Evolutionary conservation across 768 basidiomycete species (phyloP).

Genomic region (Kondoa malvinella): DNA sequence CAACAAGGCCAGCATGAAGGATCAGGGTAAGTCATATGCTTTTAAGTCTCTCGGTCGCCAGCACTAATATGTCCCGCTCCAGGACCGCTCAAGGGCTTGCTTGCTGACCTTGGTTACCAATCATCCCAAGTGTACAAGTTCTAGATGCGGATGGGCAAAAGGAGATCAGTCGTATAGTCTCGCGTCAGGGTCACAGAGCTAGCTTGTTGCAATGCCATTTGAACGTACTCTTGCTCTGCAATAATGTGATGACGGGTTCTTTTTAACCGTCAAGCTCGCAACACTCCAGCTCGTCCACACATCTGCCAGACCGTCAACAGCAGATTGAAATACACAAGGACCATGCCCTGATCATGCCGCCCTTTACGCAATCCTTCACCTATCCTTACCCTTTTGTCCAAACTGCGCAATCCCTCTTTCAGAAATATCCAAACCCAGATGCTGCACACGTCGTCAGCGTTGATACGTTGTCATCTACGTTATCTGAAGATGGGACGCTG

Average conservation of each 20-base stretch:
- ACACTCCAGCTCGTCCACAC: neutral
- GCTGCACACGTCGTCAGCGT: neutral
- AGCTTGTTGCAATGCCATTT: neutral
- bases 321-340: neutral
- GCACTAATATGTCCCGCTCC: slow-evolving; percentile 17
- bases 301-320: neutral
- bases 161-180: neutral
- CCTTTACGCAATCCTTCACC: slow-evolving; percentile 1
- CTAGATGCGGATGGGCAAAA: neutral
- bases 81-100: slow-evolving; percentile 27
- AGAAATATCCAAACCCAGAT: slow-evolving; percentile 5
- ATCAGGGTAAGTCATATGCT: neutral
- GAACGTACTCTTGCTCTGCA: neutral
- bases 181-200: neutral
- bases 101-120: slow-evolving; percentile 60
- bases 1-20: slow-evolving; percentile 58
- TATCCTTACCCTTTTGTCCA: neutral
- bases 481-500: neutral
- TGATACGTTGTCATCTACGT: neutral
- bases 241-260: no score
- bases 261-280: no score
- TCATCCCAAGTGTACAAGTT: slow-evolving; percentile 1
- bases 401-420: neutral
- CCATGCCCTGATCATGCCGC: no score
- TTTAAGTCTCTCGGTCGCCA: neutral